Base-by-base conservation (phyloP, 2,329 filamentous ascomycete species). In the Fusarium lateritium region DNA sequence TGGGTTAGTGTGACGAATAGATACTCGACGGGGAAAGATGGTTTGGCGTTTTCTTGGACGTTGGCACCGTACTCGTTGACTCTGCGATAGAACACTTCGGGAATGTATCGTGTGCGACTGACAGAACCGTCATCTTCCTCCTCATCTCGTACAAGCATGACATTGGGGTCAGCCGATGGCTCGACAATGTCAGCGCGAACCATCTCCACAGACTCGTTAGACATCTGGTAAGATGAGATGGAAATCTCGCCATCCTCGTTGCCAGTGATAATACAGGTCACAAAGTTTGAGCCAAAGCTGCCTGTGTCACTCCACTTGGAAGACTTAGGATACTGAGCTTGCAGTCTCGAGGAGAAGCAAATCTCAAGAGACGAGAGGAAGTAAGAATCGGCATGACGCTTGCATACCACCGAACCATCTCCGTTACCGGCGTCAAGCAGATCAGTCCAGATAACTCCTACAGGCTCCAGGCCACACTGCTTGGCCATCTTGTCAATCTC, bases 241-340 rank as follows among this genome's bases (percentile, higher is more conserved):
- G 91, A 87, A 71, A 99, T 98, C 67, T 94, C 90, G 56, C 94
- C 94, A 49, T 93, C 85, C 68, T 96, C 93, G 74, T 98, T 95
- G 46, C 95, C 95, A n/a, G 93, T 95, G 64, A 99, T 87, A 43
- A 99, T 90, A 79, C 96, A 99, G 1, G 96, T 98, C 47, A 99
- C 94, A 78, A 98, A 98, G 77, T 97, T 96, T 49, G 95, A 98
- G 19, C 96, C 96, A 76, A 98, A 99, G 56, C 88, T 88, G 45
- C 95, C 96, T 4, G 93, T 97, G 75, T 98, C 94, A 78, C 95
- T 97, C 95, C 96, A 99, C 79, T 98, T 98, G 10, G 93, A 96
- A 19, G 94, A 85, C 74, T 97, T 95, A 1, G 95, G 94, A 73
- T 97, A 89, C 75, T 92, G 90, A 9, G 94, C 93, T 80, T 99